Evolutionary conservation across 2,329 filamentous ascomycete genomes (phyloP).

Genomic region (Ascochyta pisi): DNA sequence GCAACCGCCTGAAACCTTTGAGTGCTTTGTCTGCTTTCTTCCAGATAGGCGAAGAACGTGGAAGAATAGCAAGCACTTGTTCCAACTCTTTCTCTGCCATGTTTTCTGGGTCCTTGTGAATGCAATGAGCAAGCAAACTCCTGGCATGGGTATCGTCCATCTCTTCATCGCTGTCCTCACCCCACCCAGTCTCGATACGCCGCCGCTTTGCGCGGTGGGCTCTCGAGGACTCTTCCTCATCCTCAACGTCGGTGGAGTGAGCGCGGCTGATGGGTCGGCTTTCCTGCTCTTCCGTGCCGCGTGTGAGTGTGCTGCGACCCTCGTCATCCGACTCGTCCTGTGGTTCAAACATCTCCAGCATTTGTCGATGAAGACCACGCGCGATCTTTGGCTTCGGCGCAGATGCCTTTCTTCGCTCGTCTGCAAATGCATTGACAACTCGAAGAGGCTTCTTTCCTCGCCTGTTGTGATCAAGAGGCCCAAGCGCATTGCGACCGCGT

Average conservation of each 20-base stretch:
- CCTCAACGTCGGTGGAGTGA: slow-evolving; percentile 59
- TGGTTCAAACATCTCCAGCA: slow-evolving; percentile 75
- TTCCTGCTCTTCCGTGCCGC: slow-evolving; percentile 85
- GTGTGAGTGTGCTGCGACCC: slow-evolving; percentile 67
- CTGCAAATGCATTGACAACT: slow-evolving; percentile 55
- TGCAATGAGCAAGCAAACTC: slow-evolving; percentile 56
- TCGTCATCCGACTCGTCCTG: slow-evolving; percentile 88
- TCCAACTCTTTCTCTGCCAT: slow-evolving; percentile 71
- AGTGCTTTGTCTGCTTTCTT: slow-evolving; percentile 73
- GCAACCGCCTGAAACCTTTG: slow-evolving; percentile 62
- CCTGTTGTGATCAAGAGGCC: slow-evolving; percentile 54
- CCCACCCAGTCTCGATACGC: slow-evolving; percentile 55
- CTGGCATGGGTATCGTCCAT: slow-evolving; percentile 56
- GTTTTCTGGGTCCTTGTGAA: slow-evolving; percentile 70
- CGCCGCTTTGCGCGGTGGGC: slow-evolving; percentile 55
- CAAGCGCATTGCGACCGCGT: slow-evolving; percentile 51
- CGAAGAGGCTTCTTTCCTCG: slow-evolving; percentile 49
- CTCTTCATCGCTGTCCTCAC: slow-evolving; percentile 57
- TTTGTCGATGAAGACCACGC: slow-evolving; percentile 80
- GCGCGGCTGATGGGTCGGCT: slow-evolving; percentile 79
- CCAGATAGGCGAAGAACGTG: slow-evolving; percentile 69
- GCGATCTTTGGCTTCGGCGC: slow-evolving; percentile 64
- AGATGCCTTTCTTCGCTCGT: slow-evolving; percentile 66
- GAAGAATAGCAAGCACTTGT: slow-evolving; percentile 59
- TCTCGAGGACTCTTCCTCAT: slow-evolving; percentile 55